A percentile compares a stretch with the other conserved stretches of the same genome.
These are phyloP conservation scores for Pleurostoma richardsiae DNA, from an alignment of 2,329 filamentous ascomycete species.

Conservation along the genomic window DNA sequence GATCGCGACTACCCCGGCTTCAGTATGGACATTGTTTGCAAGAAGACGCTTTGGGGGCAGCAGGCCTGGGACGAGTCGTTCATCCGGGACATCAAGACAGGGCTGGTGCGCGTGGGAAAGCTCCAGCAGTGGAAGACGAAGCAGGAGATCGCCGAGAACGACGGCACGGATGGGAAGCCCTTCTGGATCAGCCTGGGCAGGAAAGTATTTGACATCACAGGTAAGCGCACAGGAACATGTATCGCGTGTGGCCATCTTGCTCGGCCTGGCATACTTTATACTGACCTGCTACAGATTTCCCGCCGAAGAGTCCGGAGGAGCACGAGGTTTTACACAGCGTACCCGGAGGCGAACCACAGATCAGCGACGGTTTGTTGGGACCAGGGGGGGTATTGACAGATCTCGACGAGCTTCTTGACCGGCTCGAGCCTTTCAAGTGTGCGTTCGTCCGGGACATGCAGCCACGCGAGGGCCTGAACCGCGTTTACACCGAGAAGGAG, in stretches of 20 bases:
- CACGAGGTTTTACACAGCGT: too few relatives aligned
- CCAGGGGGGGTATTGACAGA: neutral
- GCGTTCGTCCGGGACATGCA: neutral
- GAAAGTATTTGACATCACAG: slow-evolving; percentile 1
- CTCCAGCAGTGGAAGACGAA: neutral
- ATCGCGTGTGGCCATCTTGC: too few relatives aligned
- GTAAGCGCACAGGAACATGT: too few relatives aligned
- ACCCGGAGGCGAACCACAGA: too few relatives aligned
- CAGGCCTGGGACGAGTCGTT: neutral
- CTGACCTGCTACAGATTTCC: too few relatives aligned
- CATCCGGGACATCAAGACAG: neutral
- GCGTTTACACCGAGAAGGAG: neutral
- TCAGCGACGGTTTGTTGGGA: too few relatives aligned
- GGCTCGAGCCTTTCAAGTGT: slow-evolving; percentile 1
- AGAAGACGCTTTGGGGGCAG: neutral
- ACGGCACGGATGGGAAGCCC: neutral
- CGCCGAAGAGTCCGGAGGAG: too few relatives aligned
- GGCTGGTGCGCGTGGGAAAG: neutral
- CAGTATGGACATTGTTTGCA: neutral
- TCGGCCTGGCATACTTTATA: too few relatives aligned
- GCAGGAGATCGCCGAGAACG: slow-evolving; percentile 1
- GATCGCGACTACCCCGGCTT: too few relatives aligned
- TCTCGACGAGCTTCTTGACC: neutral
- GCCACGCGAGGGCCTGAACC: neutral
- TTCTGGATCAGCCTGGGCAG: slow-evolving; percentile 2